Evolutionary conservation across 2,329 filamentous ascomycete species (phyloP), one percentile per base, ranked within the genome.

Genomic region (Colletotrichum filicis): DNA sequence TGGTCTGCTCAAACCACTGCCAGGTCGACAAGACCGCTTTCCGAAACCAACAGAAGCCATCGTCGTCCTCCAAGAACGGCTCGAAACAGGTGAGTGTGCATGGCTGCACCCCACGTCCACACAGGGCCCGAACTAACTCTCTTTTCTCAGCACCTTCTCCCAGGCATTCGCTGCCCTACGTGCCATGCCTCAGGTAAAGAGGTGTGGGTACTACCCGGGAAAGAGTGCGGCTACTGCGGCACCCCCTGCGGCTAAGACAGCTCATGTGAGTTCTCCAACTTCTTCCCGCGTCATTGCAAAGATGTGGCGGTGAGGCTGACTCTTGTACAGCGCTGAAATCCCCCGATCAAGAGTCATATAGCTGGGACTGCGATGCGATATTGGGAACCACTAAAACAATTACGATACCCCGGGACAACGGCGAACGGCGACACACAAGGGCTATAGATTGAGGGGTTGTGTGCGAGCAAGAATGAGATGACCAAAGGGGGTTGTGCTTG

Each of bases 191-290:
- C 82, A 58, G 88, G 88, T 72, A 82, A 85, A 73, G 88, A 89
- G 76, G 86, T 87, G 56, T 90, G 88, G 88, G 88, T 90, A 28
- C 87, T 89, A 73, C 87, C 87, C 37, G 88, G 88, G 65, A 84
- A 86, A 69, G 81, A 81, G 63, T 90, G 88, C 76, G 84, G 84
- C 37, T 85, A 86, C 75, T 89, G 87, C 79, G 86, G 87, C 62
- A 87, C 86, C 28, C 83, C 85, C 46, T 80, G 80, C 75, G 80
- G 80, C 73, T 82, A 78, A 66, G 52, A 57, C 52, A 66, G 61
- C 59, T 71, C 61, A 63, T 67, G 67, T 74, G 68, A 74, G 67
- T 71, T 59, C 57, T 49, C 49, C 4, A 49, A 63, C 61, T 53
- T 55, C 46, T 19, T 61, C 49, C 62, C 49, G 53, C 62, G 61